Base-by-base conservation (phyloP, 2,329 filamentous ascomycete species). In the Sporothrix schenckii region DNA sequence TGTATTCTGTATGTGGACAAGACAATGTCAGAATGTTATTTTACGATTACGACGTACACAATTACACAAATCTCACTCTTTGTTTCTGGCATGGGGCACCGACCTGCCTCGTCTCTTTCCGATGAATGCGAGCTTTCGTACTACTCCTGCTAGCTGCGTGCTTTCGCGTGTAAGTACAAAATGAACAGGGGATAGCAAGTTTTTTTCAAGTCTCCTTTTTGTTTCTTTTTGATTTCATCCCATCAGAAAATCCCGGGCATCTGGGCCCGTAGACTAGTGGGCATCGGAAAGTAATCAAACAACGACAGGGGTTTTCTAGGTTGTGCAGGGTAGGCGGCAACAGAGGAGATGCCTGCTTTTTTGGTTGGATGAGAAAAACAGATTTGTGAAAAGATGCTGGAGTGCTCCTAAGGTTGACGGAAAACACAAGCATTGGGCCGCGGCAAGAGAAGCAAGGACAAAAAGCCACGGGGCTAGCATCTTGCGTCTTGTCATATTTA, bases 221-320 rank as follows among this genome's bases (percentile, higher is more conserved):
- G 4, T 54, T 54, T 27, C 39, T n/a, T 67, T 54, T 14, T 50
- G 44, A 10, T 41, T 41, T 54, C 50, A 54, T 39, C 49, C 41
- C 44, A n/a, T 50, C 61, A 70, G 63, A 30, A 63, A 10, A 67
- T 34, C 66, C 66, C 52, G 41, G 39, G 39, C 66, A 58, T 68
- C 66, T 68, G 66, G 66, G 39, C 66, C 66, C 21, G 66, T 56
- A 27, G 66, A 47, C 52, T 58, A 68, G 66, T 21, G 66, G 65
- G 49, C 50, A 66, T 66, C 47, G 63, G 63, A 54, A 41, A 67
- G 65, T 27, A 67, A 27, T 56, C 41, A 65, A 66, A 52, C 30
- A 19, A 39, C 30, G 63, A 66, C 63, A 66, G 49, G 63, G 63
- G 49, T n/a, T 47, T 30, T 50, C 9, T 30, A n/a, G n/a, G 56